Percentiles rank a stretch among this genome's conserved stretches.
phyloP scores from a whole-genome alignment of 2,329 filamentous ascomycete species.

The Alternaria brassicicola region DNA sequence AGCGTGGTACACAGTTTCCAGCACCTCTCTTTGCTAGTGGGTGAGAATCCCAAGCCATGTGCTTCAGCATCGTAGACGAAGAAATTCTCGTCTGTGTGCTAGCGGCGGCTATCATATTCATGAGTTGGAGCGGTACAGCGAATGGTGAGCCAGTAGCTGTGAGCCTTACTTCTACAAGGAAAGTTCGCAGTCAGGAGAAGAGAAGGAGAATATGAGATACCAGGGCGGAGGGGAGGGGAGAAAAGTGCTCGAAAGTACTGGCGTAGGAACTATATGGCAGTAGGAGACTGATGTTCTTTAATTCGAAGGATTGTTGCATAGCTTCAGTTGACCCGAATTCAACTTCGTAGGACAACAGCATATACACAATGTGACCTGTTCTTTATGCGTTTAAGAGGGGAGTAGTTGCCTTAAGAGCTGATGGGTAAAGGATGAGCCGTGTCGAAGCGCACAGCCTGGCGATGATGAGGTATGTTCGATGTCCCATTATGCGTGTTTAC shows the following conservation, averaged over 20 bases:
- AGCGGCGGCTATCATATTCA: slow-evolving; percentile 55
- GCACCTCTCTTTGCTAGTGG: slow-evolving; percentile 21
- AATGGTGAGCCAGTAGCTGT: slow-evolving; percentile 57
- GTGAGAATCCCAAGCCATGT: background rate
- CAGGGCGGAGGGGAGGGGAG: no score
- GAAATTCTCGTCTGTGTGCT: slow-evolving; percentile 60
- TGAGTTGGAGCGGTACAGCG: slow-evolving; percentile 53
- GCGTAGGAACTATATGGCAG: background rate
- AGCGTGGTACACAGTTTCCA: slow-evolving; percentile 58
- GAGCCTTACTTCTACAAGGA: slow-evolving; percentile 19
- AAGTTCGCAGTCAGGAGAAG: background rate
- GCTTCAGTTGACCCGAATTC: background rate
- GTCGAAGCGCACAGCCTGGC: no score
- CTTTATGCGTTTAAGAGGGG: background rate
- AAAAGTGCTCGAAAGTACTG: no score
- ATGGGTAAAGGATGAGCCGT: no score
- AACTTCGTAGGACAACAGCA: background rate
- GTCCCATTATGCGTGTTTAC: background rate
- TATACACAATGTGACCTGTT: background rate
- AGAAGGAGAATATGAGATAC: background rate
- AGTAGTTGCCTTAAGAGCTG: no score
- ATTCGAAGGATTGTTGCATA: background rate
- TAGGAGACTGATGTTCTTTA: background rate
- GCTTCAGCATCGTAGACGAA: slow-evolving; percentile 33
- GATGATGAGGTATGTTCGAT: background rate